Percentiles rank a stretch among this genome's conserved stretches.
Evolutionary conservation across 1,284 basidiomycete species (phyloP).

Genomic region (Fomitopsis palustris): DNA sequence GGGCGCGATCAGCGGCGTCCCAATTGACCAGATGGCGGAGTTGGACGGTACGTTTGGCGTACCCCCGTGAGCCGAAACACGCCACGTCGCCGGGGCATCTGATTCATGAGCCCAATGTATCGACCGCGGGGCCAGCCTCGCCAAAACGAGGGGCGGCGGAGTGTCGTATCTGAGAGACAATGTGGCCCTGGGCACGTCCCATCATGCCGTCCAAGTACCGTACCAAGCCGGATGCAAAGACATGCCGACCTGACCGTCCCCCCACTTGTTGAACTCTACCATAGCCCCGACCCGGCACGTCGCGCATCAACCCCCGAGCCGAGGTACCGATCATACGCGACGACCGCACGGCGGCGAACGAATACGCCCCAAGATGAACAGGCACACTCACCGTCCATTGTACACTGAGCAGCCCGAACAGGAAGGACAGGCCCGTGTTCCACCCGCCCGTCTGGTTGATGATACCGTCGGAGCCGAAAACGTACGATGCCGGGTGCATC

Average conservation of each 20-base stretch:
- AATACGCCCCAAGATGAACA: constrained; percentile 4
- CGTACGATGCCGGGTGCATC: constrained; percentile 79
- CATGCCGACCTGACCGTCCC: no score
- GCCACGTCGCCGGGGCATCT: not conserved
- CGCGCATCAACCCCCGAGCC: not conserved
- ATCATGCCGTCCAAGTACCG: no score
- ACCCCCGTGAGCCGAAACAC: not conserved
- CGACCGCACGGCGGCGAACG: not conserved
- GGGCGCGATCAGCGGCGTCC: no score
- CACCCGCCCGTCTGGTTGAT: constrained; percentile 79
- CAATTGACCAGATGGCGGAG: not conserved
- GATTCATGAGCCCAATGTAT: not conserved
- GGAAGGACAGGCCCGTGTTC: constrained; percentile 79
- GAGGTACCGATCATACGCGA: not conserved
- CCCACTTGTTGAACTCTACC: not conserved
- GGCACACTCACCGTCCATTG: constrained; percentile 76
- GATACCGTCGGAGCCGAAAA: constrained; percentile 71
- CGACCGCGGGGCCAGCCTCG: no score
- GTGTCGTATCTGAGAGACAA: no score
- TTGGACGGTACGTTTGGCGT: not conserved
- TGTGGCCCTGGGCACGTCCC: no score
- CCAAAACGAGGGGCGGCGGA: no score
- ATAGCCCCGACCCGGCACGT: not conserved
- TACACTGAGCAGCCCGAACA: constrained; percentile 86
- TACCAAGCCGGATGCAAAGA: no score